Evolutionary conservation across 108 stramenopile genomes (phyloP), one percentile per base, ranked within the genome.

Genomic region (Cyclotella baltica): DNA sequence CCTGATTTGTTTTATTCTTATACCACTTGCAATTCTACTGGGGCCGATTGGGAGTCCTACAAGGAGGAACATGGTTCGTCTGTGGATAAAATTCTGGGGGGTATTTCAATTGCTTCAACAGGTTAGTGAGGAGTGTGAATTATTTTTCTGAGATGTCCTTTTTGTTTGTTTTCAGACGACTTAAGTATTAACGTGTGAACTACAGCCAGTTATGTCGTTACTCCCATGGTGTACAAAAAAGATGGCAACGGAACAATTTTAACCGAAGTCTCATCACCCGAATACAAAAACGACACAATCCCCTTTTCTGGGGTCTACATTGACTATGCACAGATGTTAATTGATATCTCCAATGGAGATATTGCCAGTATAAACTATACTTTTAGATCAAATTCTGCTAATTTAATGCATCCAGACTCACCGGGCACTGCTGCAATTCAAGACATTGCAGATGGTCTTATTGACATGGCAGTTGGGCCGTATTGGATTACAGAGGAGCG

Each of bases 11-110:
- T 46, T 22, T 67, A 51, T 38, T 57, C 55, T 18, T 76, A 76
- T 67, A 43, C 75, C 30, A 76, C 75, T 0, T 76, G 75, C 22
- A 76, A 76, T 25, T 67, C 66, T 13, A 76, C 65, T 4, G 66
- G 28, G 0, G 13, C 55, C 3, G 65, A 67, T 67, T 67, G 57
- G 65, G 31, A 40, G 34, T 1, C 4, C 3, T 13, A 58, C 15
- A 33, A 46, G 34, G 52, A 56, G 13, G 28, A 47, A 18, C 2
- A 38, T 16, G 28, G n/a, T n/a, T n/a, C 1, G 19, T 1, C 34
- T 6, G 20, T 18, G 19, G 35, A 62, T 34, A 18, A 62, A 2
- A 33, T 62, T 6, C 35, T 62, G 61, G 61, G 61, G 11, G n/a
- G 4, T 20, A 52, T 52, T 52, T 10, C 51, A n/a, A n/a, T 52